Conservation (phyloP, 2,329 filamentous ascomycete genomes). For the Cladorrhinum sp. region DNA sequence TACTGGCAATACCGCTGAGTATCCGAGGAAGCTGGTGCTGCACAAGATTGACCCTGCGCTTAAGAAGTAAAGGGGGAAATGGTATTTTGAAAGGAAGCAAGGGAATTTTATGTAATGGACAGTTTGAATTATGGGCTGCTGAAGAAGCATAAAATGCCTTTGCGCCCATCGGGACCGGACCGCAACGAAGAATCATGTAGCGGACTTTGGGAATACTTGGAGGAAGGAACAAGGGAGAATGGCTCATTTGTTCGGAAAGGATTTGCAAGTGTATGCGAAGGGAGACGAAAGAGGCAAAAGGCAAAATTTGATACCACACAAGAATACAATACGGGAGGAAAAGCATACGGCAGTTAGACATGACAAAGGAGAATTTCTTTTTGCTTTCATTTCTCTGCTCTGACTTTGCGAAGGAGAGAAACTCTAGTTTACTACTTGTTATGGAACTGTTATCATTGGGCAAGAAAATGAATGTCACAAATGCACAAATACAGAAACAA, state of each 20-base stretch:
- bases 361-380: too few relatives aligned
- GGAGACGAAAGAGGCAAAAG: neutral
- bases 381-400: too few relatives aligned
- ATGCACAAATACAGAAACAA: too few relatives aligned
- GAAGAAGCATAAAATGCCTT: neutral
- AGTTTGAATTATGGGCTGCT: neutral
- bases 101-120: neutral
- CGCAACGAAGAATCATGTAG: neutral
- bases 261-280: neutral
- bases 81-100: neutral
- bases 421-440: too few relatives aligned
- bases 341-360: neutral
- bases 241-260: neutral
- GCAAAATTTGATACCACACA: neutral
- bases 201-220: neutral
- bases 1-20: slow-evolving; percentile 26
- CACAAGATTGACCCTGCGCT: slow-evolving; percentile 28
- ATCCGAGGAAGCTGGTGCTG: slow-evolving; percentile 30
- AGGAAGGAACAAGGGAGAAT: neutral
- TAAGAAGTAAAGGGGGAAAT: neutral
- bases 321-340: too few relatives aligned
- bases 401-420: too few relatives aligned
- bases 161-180: neutral
- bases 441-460: too few relatives aligned
- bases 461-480: too few relatives aligned